Base-by-base conservation (phyloP, 495 filamentous ascomycete species). In the Talaromyces proteolyticus region DNA sequence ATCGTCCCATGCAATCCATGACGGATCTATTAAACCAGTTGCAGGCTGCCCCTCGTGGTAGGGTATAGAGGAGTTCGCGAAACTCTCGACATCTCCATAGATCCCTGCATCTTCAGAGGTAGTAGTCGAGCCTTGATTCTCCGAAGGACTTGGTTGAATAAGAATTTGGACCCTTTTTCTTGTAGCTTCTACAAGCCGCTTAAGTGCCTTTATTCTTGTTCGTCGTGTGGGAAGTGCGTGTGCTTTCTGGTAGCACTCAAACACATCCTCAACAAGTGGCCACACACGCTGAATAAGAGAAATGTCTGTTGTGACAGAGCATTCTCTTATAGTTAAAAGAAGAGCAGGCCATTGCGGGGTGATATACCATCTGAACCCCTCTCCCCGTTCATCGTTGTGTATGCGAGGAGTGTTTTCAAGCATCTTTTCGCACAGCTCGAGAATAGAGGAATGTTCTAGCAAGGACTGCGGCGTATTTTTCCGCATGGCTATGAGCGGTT, bases 301-400 rank as follows among this genome's bases (percentile, higher is more conserved):
- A 3, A 17, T 10, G 20, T 49, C 46, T 10, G 34, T 49, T 2
- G 37, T 16, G 20, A 49, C 34, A 16, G 18, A 49, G n/a, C 34
- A 40, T 14, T 41, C 46, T 17, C 34, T 39, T 6, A 49, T 39
- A 16, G 46, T 36, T 14, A 49, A 14, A 0, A 24, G 11, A 17
- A 49, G 17, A 2, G 20, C 12, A 3, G 46, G 36, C 46, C 46
- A 49, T 39, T 49, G 46, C 3, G 46, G 46, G 10, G 8, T 23
- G n/a, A 49, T 19, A 21, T 49, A 49, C 46, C 46, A 49, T n/a
- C 46, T 40, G 19, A 49, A 40, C 8, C 46, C 46, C 34, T 49
- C 46, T 6, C 46, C 44, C 8, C 46, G 46, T 10, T 40, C 34
- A 41, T 49, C 46, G 14, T 29, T 29, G 12, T 49, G 46, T 11